Evolutionary conservation across 768 basidiomycete species (phyloP), one percentile per base, ranked within the genome.

Genomic region (Amanita thiersii): DNA sequence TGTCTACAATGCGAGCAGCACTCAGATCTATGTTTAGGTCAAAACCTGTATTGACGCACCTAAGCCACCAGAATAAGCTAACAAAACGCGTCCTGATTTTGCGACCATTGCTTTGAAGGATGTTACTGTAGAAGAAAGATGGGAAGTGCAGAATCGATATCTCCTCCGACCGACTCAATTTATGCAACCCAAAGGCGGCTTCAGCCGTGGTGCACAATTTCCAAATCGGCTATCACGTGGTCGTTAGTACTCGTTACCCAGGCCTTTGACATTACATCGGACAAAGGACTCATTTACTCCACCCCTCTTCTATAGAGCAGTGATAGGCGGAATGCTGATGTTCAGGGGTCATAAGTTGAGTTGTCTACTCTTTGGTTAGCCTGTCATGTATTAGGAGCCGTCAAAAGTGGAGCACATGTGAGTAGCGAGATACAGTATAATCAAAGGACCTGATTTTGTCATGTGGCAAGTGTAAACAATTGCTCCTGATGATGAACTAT

Each of bases 1-100:
- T 99, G 65, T 99, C 96, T 93, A 20, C 37, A 37, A 38, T 47
- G 24, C 42, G 40, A 54, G 37, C 48, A 25, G 18, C 21, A 40
- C 32, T 39, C 40, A 14, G 18, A 34, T 39, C 20, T 39, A 48
- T 28, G 39, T 55, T 38, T 46, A 38, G 14, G 32, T 37, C 35
- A 44, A 23, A 18, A 15, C 21, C 12, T 17, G 23, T 32, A 26
- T 18, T 14, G 14, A 69, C 88, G 52, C 45, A 94, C 93, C 93
- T 38, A 98, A 78, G 53, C 96, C 96, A 50, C 96, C 94, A 56
- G 96, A 99, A 70, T 99, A 99, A 15, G 94, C 94, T 50, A 99
- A 75, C 43, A 99, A 73, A 54, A 98, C 92, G 58, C 91, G 91
- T 50, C 92, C 91, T 18, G 63, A 50, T 56, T 73, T 73, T 34